Evolutionary conservation across 176 grass and related monocot species (phyloP).

Genomic region (Phyllostachys edulis): DNA sequence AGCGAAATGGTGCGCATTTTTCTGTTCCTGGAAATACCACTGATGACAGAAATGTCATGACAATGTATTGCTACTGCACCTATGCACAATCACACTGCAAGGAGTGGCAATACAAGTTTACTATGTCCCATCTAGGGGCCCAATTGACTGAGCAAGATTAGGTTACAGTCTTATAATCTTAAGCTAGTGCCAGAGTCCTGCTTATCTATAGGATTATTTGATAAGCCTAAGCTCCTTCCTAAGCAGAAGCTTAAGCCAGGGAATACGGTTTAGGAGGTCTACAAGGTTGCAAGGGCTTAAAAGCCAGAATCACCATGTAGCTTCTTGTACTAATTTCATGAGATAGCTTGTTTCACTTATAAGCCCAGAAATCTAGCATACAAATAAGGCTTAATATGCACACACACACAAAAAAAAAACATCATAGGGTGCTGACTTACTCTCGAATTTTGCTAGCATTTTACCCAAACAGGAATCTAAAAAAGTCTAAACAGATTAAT

Average conservation of each 20-base stretch:
- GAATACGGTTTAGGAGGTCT: slow-evolving; percentile 8
- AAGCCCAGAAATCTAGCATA: not conserved
- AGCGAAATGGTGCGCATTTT: slow-evolving; percentile 1
- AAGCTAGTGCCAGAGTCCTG: not conserved
- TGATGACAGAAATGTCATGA: slow-evolving; percentile 4
- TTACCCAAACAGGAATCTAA: slow-evolving; percentile 13
- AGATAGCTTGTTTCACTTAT: slow-evolving; percentile 19
- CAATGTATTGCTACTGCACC: not conserved
- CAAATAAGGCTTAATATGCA: slow-evolving; percentile 5
- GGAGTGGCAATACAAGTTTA: not conserved
- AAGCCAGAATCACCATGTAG: slow-evolving; percentile 2
- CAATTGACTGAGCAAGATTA: not conserved
- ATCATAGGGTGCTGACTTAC: not conserved
- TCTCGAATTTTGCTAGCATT: slow-evolving; percentile 3
- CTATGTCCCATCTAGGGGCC: not conserved
- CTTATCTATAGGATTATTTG: slow-evolving; percentile 15
- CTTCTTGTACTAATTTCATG: slow-evolving; percentile 10
- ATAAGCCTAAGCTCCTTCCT: slow-evolving; percentile 18
- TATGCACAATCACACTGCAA: not conserved
- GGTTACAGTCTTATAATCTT: not conserved
- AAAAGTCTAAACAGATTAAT: slow-evolving; percentile 1
- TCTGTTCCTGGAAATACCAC: slow-evolving; percentile 9
- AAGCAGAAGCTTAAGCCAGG: slow-evolving; percentile 28
- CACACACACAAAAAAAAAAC: not conserved
- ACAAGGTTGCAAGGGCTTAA: slow-evolving; percentile 3